Percentiles rank a stretch among this genome's conserved stretches.
phyloP scores from a whole-genome alignment of 2,329 filamentous ascomycete species.

The Amphichorda felina region DNA sequence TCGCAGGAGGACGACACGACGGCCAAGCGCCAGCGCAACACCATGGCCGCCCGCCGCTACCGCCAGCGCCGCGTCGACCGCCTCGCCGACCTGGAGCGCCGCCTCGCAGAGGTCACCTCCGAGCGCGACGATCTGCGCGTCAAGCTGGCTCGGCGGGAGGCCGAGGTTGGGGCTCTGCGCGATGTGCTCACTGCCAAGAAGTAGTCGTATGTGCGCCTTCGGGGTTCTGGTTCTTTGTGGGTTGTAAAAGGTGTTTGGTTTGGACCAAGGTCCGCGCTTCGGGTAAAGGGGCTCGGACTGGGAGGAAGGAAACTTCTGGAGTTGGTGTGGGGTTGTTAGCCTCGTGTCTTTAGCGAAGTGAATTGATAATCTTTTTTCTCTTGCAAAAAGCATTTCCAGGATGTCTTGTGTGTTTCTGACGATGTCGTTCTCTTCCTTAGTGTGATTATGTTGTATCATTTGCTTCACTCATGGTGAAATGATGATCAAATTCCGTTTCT shows the following conservation, averaged over 20 bases:
- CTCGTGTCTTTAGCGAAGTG: background rate
- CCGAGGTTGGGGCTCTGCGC: constrained; percentile 49
- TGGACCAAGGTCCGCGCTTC: too few relatives aligned
- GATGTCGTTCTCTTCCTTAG: constrained; percentile 13
- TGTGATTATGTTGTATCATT: constrained; percentile 9
- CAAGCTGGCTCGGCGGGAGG: constrained; percentile 51
- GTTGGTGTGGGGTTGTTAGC: background rate
- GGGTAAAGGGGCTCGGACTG: background rate
- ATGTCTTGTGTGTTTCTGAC: constrained; percentile 10
- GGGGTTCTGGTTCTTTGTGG: too few relatives aligned
- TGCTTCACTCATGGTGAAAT: constrained; percentile 11
- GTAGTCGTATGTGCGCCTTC: constrained; percentile 4
- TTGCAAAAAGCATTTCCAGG: background rate
- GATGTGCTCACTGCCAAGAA: constrained; percentile 27
- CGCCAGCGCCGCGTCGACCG: constrained; percentile 60
- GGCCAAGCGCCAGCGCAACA: constrained; percentile 54
- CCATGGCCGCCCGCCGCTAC: constrained; percentile 59
- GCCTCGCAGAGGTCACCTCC: constrained; percentile 43
- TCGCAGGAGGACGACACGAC: constrained; percentile 11
- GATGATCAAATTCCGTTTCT: constrained; percentile 13
- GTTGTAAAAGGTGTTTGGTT: too few relatives aligned
- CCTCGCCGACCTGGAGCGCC: constrained; percentile 47
- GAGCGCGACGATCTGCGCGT: constrained; percentile 54
- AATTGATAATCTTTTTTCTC: background rate
- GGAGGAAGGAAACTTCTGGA: background rate